Evolutionary conservation across 352 stramenopile species (phyloP).

Genomic region (Globisporangium megalacanthum): DNA sequence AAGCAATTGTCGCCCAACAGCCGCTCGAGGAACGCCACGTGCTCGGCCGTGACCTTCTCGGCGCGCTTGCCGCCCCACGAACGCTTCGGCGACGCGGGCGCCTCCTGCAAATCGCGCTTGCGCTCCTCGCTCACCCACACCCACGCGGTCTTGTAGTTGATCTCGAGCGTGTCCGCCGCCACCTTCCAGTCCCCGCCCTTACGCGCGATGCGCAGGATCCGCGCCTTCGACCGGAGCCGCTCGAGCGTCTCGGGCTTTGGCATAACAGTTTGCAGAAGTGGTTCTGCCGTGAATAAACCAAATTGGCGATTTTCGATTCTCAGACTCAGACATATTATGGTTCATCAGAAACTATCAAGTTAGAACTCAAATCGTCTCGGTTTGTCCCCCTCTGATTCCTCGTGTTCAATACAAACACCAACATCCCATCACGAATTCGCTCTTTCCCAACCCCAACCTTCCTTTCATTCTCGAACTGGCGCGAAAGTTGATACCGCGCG

Average conservation of each 20-base stretch:
- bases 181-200: constrained; percentile 18
- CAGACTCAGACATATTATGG: no score
- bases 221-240: constrained; percentile 14
- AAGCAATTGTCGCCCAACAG: constrained; percentile 16
- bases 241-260: constrained; percentile 16
- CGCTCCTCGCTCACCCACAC: constrained; percentile 17
- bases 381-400: no score
- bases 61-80: constrained; percentile 17
- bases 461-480: not conserved
- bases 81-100: constrained; percentile 4
- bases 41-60: constrained; percentile 16
- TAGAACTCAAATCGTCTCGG: no score
- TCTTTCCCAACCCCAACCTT: not conserved
- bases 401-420: not conserved
- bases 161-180: constrained; percentile 14
- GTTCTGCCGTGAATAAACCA: no score
- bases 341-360: no score
- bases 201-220: constrained; percentile 16
- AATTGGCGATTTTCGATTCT: no score
- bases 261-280: constrained; percentile 1
- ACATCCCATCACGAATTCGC: not conserved
- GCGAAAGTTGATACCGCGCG: not conserved
- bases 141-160: constrained; percentile 21
- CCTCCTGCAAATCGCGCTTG: constrained; percentile 16
- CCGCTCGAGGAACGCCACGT: constrained; percentile 15